Evolutionary conservation across 192 early-diverging fungal genomes (phyloP).

Genomic region (Mortierella alpina): DNA sequence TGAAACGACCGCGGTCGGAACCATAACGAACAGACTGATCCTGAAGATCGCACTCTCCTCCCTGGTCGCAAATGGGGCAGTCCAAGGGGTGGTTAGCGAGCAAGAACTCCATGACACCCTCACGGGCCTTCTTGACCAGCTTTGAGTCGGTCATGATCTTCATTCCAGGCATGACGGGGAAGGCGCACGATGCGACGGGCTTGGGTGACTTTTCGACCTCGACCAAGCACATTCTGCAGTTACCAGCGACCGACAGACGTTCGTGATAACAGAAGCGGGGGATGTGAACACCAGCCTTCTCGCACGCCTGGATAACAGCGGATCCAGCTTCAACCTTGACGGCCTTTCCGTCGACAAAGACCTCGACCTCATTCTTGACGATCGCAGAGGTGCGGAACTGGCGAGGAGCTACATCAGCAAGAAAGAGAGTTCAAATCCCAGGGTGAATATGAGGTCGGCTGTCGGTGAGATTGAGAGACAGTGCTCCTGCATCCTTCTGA

Average conservation of each 20-base stretch:
- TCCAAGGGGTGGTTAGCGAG: slow-evolving; percentile 98
- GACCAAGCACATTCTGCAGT: slow-evolving; percentile 99
- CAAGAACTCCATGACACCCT: slow-evolving; percentile 93
- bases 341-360: slow-evolving; percentile 91
- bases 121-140: slow-evolving; percentile 95
- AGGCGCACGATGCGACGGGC: slow-evolving; percentile 96
- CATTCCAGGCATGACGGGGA: slow-evolving; percentile 98
- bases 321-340: slow-evolving; percentile 92
- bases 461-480: too few relatives aligned
- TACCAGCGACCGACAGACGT: slow-evolving; percentile 95
- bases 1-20: slow-evolving; percentile 90
- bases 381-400: slow-evolving; percentile 59
- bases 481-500: too few relatives aligned
- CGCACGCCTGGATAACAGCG: slow-evolving; percentile 98
- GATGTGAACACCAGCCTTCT: slow-evolving; percentile 93
- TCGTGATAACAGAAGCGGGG: slow-evolving; percentile 79
- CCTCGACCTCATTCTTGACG: slow-evolving; percentile 78
- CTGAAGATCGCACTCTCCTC: slow-evolving; percentile 99
- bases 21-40: slow-evolving; percentile 98
- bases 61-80: slow-evolving; percentile 99
- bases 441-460: too few relatives aligned
- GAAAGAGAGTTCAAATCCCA: too few relatives aligned
- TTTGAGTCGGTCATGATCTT: slow-evolving; percentile 94
- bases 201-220: slow-evolving; percentile 98
- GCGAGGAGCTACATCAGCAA: slow-evolving; percentile 23